Conservation (phyloP, 2,329 filamentous ascomycete species). For the Phaeomoniella chlamydospora region DNA sequence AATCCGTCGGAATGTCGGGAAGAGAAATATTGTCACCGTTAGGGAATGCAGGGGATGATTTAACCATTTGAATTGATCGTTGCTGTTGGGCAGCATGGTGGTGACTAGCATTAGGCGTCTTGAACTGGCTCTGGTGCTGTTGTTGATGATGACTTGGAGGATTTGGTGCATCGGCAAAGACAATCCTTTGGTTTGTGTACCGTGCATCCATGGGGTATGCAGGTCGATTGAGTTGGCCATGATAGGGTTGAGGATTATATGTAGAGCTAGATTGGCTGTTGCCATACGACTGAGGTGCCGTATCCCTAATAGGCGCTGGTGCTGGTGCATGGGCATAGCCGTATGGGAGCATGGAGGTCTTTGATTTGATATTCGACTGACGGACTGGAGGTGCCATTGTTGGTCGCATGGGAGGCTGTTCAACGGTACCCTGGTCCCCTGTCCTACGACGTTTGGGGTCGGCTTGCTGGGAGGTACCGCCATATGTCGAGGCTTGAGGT, state of each 20-base stretch:
- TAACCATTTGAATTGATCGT: constrained; percentile 19
- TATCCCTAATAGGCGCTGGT: constrained; percentile 1
- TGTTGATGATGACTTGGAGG: constrained; percentile 49
- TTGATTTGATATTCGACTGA: constrained; percentile 60
- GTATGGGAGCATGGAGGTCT: constrained; percentile 24
- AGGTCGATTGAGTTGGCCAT: constrained; percentile 42
- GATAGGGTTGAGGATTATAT: constrained; percentile 34
- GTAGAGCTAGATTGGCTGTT: not conserved
- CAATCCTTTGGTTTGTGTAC: constrained; percentile 75
- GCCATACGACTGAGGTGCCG: constrained; percentile 5
- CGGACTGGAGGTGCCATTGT: constrained; percentile 76
- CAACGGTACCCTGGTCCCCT: constrained; percentile 52
- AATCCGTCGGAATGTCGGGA: constrained; percentile 90
- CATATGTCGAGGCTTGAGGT: constrained; percentile 20
- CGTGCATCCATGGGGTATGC: constrained; percentile 66
- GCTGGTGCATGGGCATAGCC: constrained; percentile 18
- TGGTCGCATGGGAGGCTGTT: constrained; percentile 44
- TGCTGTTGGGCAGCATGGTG: constrained; percentile 3
- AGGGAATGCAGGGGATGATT: constrained; percentile 70
- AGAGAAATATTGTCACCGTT: constrained; percentile 84
- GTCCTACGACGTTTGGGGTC: constrained; percentile 72
- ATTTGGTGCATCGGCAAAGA: constrained; percentile 48
- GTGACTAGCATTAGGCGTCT: constrained; percentile 14
- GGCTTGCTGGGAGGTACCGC: constrained; percentile 45
- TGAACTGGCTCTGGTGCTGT: constrained; percentile 38